Conservation (phyloP, 2,329 filamentous ascomycete genomes). For the Neopestalotiopsis clavispora region DNA sequence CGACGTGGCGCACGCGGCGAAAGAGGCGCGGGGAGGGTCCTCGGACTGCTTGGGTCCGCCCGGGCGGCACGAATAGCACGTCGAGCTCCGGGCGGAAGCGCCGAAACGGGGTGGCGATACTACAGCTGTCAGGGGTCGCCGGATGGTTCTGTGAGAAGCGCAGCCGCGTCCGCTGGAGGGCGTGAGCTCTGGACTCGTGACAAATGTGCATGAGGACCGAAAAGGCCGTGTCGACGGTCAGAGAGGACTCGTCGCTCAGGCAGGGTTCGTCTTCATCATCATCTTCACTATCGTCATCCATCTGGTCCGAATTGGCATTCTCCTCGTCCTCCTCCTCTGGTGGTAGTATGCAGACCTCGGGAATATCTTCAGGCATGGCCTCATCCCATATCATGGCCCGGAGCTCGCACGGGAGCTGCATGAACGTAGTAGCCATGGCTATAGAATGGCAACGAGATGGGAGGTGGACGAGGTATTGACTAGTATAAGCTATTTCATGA, state of each 20-base stretch:
- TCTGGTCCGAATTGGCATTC: background rate
- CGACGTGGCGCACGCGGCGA: background rate
- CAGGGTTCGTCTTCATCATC: background rate
- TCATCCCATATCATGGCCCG: slow-evolving; percentile 8
- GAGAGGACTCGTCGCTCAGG: background rate
- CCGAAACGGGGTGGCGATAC: background rate
- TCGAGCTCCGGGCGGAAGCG: slow-evolving; percentile 6
- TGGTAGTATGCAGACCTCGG: slow-evolving; percentile 7
- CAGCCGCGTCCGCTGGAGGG: background rate
- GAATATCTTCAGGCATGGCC: background rate
- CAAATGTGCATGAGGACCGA: slow-evolving; percentile 15
- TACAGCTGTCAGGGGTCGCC: too few relatives aligned
- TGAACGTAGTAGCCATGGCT: background rate
- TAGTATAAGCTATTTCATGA: background rate
- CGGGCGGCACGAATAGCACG: background rate
- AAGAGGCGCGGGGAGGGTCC: background rate
- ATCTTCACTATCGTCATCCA: background rate
- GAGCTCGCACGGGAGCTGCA: slow-evolving; percentile 10
- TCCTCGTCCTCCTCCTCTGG: background rate
- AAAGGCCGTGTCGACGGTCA: slow-evolving; percentile 15
- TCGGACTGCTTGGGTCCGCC: background rate
- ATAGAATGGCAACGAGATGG: background rate
- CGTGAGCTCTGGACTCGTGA: slow-evolving; percentile 3
- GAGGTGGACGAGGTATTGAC: background rate
- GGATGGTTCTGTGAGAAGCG: background rate